phyloP scores from a whole-genome alignment of 495 filamentous ascomycete genomes.

The Evernia prunastri region DNA sequence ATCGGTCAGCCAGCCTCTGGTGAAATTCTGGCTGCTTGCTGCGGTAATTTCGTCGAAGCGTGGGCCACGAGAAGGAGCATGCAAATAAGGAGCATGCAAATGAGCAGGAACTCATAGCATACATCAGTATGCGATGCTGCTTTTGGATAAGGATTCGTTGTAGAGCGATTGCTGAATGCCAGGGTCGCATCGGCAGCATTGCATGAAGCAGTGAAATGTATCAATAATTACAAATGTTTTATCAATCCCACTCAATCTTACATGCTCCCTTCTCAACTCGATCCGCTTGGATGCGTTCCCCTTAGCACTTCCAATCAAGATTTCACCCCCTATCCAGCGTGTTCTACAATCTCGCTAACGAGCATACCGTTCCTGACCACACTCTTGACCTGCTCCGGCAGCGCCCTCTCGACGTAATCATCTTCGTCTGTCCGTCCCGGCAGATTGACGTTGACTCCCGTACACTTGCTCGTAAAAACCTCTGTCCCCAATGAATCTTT shows the following conservation, averaged over 20 bases:
- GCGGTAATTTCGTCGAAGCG: background rate
- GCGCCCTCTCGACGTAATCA: conserved; percentile 76
- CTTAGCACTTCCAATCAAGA: no score
- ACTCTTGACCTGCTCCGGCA: conserved; percentile 87
- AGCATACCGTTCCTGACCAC: conserved; percentile 68
- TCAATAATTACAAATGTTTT: background rate
- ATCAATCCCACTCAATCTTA: background rate
- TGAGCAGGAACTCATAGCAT: background rate
- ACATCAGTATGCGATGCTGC: background rate
- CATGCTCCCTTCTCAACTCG: background rate
- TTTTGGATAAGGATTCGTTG: background rate
- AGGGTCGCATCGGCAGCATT: background rate
- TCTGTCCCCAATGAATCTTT: conserved; percentile 70
- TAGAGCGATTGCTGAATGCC: no score
- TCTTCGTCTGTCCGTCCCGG: conserved; percentile 53
- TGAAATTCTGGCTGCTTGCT: background rate
- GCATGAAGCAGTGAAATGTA: background rate
- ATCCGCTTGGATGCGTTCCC: background rate
- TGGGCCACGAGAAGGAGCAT: background rate
- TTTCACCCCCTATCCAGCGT: conserved; percentile 54
- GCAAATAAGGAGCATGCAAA: background rate
- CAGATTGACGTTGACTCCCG: conserved; percentile 78
- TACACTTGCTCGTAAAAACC: conserved; percentile 81
- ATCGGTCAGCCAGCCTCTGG: background rate
- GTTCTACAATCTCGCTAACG: conserved; percentile 83